Evolutionary conservation across 225 moss, liverwort and hornwort genomes (phyloP).

Genomic region (Anthoceros angustus): DNA sequence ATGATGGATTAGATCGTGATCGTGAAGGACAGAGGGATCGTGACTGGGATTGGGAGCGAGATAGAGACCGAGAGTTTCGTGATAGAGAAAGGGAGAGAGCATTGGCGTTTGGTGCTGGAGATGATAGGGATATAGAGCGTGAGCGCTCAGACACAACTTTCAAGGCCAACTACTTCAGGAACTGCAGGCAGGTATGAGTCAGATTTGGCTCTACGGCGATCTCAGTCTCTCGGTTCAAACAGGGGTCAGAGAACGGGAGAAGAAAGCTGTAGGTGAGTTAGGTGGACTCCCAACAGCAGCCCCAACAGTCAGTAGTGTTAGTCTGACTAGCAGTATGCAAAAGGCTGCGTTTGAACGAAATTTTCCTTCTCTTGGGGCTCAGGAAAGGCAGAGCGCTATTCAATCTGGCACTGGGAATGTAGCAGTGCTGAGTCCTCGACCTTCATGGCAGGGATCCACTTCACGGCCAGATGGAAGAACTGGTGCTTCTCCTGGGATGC

Average conservation of each 20-base stretch:
- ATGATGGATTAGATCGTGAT: constrained; percentile 71
- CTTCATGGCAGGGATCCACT: constrained; percentile 90
- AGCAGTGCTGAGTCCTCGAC: constrained; percentile 69
- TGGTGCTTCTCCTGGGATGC: constrained; percentile 43
- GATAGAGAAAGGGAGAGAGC: constrained; percentile 66
- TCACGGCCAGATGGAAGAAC: constrained; percentile 75
- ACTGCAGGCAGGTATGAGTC: constrained; percentile 53
- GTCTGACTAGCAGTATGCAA: constrained; percentile 92
- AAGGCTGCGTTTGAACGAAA: constrained; percentile 94
- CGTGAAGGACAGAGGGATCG: constrained; percentile 67
- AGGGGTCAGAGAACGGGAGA: constrained; percentile 81
- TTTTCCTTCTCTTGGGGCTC: constrained; percentile 93
- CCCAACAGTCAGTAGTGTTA: constrained; percentile 64
- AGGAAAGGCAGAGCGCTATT: constrained; percentile 59
- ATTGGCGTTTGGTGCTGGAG: constrained; percentile 68
- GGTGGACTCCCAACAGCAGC: constrained; percentile 57
- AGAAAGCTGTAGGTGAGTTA: constrained; percentile 42
- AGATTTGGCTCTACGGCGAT: constrained; percentile 51
- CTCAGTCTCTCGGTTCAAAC: constrained; percentile 72
- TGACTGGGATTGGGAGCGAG: constrained; percentile 97
- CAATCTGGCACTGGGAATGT: constrained; percentile 62
- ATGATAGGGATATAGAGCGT: constrained; percentile 67
- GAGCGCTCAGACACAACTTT: constrained; percentile 53
- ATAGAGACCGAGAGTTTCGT: constrained; percentile 47
- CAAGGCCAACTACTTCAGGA: constrained; percentile 43